Conservation (phyloP, 495 filamentous ascomycete genomes). For the Penicillium robsamsonii region DNA sequence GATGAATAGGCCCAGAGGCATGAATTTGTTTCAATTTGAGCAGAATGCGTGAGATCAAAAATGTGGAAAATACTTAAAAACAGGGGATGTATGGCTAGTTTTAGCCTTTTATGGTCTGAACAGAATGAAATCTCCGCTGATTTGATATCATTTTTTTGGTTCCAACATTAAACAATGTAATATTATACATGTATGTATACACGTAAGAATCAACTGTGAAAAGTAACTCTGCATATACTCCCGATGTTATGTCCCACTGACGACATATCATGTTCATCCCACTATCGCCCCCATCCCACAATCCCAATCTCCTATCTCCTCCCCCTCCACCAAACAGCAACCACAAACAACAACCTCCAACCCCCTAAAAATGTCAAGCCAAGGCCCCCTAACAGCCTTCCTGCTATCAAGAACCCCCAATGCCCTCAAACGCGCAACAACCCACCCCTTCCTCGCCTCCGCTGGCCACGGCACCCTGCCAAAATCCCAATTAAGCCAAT, state of each 20-base stretch:
- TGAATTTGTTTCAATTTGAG: neutral
- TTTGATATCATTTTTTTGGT: neutral
- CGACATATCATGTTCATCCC: constrained; percentile 14
- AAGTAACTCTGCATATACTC: neutral
- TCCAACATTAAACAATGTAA: neutral
- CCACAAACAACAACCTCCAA: neutral
- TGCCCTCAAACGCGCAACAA: constrained; percentile 56
- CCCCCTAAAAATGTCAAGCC: constrained; percentile 21
- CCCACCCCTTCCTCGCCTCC: constrained; percentile 64
- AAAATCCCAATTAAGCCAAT: constrained; percentile 56
- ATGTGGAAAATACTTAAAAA: constrained; percentile 3
- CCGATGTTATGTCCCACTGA: constrained; percentile 6
- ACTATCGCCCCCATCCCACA: constrained; percentile 10
- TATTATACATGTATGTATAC: neutral
- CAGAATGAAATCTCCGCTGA: constrained; percentile 9
- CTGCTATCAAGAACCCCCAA: constrained; percentile 28
- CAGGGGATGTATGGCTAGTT: constrained; percentile 3
- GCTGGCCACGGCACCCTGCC: constrained; percentile 63
- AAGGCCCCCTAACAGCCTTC: constrained; percentile 32
- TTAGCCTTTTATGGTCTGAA: neutral
- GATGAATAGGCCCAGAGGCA: neutral
- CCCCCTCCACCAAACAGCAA: neutral
- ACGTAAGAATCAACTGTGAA: neutral
- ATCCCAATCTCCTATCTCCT: neutral
- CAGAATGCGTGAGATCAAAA: constrained; percentile 2